Conservation (phyloP, 2,329 filamentous ascomycete genomes). For the Xylaria hypoxylon region DNA sequence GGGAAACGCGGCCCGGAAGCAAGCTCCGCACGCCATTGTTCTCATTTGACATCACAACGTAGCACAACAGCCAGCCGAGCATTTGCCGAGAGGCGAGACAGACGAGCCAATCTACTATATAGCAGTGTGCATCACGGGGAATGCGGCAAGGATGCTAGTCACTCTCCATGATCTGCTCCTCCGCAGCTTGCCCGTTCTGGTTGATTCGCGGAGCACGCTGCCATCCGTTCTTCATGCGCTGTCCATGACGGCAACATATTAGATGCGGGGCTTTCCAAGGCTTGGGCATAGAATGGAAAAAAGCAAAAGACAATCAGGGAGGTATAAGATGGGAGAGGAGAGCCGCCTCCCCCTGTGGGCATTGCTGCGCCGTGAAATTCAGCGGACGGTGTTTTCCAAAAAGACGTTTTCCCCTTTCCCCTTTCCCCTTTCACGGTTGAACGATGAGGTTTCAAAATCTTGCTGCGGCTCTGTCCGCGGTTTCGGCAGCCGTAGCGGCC, state of each 20-base stretch:
- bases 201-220: constrained; percentile 34
- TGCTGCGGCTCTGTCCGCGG: constrained; percentile 39
- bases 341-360: not conserved
- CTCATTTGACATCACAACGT: constrained; percentile 15
- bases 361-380: constrained; percentile 2
- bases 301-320: not conserved
- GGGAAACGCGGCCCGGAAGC: constrained; percentile 47
- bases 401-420: constrained; percentile 10
- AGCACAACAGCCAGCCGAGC: constrained; percentile 31
- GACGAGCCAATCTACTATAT: constrained; percentile 46
- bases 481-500: constrained; percentile 33
- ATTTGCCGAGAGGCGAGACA: constrained; percentile 44
- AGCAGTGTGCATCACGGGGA: constrained; percentile 41
- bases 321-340: constrained; percentile 40
- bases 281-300: constrained; percentile 2
- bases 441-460: constrained; percentile 43
- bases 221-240: constrained; percentile 27
- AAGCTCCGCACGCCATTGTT: constrained; percentile 26
- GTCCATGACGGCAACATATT: constrained; percentile 34
- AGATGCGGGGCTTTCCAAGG: constrained; percentile 31
- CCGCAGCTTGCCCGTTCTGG: constrained; percentile 47
- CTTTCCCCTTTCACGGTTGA: constrained; percentile 12
- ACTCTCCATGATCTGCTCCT: constrained; percentile 45
- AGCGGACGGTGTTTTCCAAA: not conserved
- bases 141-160: constrained; percentile 37